Percentiles rank a stretch among this genome's conserved stretches.
Conservation (phyloP, 306 rosid genomes). For the Vigna trinervia region DNA sequence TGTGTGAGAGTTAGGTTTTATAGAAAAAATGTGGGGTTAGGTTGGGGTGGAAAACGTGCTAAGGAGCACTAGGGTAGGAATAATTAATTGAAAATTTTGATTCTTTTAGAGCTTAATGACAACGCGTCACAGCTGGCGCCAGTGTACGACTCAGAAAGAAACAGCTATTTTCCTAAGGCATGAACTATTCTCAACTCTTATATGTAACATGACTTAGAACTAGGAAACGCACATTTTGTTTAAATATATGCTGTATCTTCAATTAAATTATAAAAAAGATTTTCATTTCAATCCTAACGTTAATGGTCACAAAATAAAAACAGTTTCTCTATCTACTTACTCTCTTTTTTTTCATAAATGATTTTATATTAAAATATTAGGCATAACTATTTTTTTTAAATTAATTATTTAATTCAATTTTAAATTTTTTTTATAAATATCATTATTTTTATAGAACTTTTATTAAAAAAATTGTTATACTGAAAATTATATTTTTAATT, state of each 20-base stretch:
- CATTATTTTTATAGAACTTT: no score
- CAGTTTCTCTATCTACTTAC: background rate
- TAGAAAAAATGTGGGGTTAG: conserved; percentile 8
- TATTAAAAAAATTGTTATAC: no score
- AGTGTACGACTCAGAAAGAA: background rate
- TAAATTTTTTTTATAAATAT: no score
- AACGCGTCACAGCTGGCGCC: conserved; percentile 24
- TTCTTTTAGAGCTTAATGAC: background rate
- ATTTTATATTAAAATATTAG: no score
- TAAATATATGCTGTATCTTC: no score
- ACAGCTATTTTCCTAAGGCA: background rate
- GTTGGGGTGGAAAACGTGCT: conserved; percentile 37
- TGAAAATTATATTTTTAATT: no score
- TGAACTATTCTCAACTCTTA: background rate
- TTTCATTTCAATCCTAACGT: background rate
- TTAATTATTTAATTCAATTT: no score
- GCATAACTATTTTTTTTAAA: no score
- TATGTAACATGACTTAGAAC: background rate
- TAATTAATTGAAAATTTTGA: background rate
- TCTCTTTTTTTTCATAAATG: no score
- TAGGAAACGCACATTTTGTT: background rate
- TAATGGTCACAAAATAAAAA: background rate
- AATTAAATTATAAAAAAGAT: background rate
- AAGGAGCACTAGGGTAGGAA: background rate
- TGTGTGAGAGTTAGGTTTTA: background rate